Evolutionary conservation across 345 rosid genomes (phyloP).

Genomic region (Salix purpurea): DNA sequence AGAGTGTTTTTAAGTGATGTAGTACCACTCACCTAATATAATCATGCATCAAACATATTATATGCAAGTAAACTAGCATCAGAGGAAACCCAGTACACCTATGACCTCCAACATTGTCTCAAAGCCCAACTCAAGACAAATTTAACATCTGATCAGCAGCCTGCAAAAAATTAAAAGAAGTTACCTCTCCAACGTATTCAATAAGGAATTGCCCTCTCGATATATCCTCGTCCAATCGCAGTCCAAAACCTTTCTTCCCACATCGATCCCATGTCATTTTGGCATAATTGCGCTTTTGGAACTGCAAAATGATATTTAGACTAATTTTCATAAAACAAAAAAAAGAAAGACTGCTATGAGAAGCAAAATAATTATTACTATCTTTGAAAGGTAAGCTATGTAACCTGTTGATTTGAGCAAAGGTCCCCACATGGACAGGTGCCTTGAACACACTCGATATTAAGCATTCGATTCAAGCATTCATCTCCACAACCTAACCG

Average conservation of each 20-base stretch:
- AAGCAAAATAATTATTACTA: background rate
- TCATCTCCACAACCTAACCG: slow-evolving; percentile 85
- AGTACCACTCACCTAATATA: background rate
- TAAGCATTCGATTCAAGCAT: slow-evolving; percentile 94
- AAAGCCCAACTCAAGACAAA: background rate
- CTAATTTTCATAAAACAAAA: background rate
- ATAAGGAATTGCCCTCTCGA: slow-evolving; percentile 75
- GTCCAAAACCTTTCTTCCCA: slow-evolving; percentile 96
- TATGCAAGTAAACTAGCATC: background rate
- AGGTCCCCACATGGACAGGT: slow-evolving; percentile 89
- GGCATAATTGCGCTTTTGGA: slow-evolving; percentile 80
- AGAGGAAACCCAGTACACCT: background rate
- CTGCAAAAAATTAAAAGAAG: background rate
- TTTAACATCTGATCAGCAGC: slow-evolving; percentile 7
- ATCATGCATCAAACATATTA: background rate
- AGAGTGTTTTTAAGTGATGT: background rate
- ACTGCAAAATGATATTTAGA: slow-evolving; percentile 50
- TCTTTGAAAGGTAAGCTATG: slow-evolving; percentile 9
- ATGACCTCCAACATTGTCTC: background rate
- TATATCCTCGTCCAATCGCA: slow-evolving; percentile 68
- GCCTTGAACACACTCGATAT: slow-evolving; percentile 90
- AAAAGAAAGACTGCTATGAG: background rate
- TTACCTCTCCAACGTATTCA: slow-evolving; percentile 99
- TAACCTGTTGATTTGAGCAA: slow-evolving; percentile 96
- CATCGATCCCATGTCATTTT: slow-evolving; percentile 63